A percentile compares a stretch with the other conserved stretches of the same genome.
Conservation (phyloP, 176 grass and related monocot genomes). For the Themeda triandra region DNA sequence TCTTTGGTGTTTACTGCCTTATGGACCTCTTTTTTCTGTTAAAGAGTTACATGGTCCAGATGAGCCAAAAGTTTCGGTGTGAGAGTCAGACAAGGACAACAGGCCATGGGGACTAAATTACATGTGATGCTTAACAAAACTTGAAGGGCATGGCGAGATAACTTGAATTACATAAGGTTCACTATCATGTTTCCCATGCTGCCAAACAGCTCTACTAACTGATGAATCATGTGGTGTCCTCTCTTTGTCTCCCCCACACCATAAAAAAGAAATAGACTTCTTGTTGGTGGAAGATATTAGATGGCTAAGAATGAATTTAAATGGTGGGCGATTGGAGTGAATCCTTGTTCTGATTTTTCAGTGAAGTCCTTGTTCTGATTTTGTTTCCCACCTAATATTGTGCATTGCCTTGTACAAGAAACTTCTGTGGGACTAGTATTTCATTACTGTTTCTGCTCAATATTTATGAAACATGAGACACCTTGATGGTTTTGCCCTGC, state of each 20-base stretch:
- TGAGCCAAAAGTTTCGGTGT: neutral
- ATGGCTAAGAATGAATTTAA: neutral
- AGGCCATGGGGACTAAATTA: neutral
- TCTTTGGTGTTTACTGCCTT: neutral
- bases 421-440: neutral
- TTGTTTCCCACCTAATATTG: neutral
- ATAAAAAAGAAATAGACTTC: neutral
- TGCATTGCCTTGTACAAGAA: neutral
- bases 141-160: neutral
- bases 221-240: neutral
- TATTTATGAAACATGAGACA: neutral
- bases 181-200: neutral
- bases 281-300: neutral
- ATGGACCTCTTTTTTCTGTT: neutral
- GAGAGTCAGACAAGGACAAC: neutral
- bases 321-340: neutral
- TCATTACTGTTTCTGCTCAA: neutral
- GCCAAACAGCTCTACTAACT: neutral
- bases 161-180: neutral
- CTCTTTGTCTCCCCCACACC: neutral
- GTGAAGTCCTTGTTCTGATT: neutral
- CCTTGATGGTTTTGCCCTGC: neutral
- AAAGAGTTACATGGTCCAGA: neutral
- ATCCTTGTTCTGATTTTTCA: neutral
- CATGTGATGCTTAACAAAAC: neutral